Conservation (phyloP, 2,329 filamentous ascomycete genomes). For the Trichoderma hamatum region DNA sequence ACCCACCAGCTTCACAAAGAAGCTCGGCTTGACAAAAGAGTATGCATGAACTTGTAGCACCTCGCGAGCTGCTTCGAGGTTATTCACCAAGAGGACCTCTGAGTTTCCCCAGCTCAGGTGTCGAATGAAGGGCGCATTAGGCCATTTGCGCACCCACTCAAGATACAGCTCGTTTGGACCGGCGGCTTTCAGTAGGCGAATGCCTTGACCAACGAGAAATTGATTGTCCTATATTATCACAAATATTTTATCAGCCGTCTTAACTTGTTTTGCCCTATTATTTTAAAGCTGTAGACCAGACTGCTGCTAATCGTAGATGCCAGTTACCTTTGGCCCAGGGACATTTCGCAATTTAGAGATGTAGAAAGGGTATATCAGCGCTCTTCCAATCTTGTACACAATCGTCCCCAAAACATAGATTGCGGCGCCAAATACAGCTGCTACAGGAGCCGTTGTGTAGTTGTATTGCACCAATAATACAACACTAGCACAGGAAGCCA, state of each 20-base stretch:
- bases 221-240: constrained; percentile 14
- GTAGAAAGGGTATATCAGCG: constrained; percentile 22
- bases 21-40: constrained; percentile 17
- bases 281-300: too few species aligned
- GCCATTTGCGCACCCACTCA: constrained; percentile 24
- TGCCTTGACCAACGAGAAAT: constrained; percentile 22
- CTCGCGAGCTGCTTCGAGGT: constrained; percentile 22
- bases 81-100: constrained; percentile 21
- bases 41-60: constrained; percentile 20
- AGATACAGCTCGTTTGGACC: constrained; percentile 20
- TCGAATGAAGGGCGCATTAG: constrained; percentile 17
- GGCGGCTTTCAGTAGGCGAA: constrained; percentile 2
- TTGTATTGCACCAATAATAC: neutral
- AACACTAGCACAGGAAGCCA: constrained; percentile 1
- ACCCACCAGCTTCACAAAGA: constrained; percentile 20
- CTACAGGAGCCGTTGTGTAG: neutral
- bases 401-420: neutral
- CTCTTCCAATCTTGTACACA: neutral
- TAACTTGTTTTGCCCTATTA: neutral
- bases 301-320: neutral
- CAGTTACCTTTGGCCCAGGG: constrained; percentile 21
- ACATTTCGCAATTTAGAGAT: constrained; percentile 19
- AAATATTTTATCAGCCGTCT: neutral
- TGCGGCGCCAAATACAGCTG: neutral
- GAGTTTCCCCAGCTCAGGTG: constrained; percentile 19